Conservation (phyloP, 768 basidiomycete genomes). For the Collybia sp. region DNA sequence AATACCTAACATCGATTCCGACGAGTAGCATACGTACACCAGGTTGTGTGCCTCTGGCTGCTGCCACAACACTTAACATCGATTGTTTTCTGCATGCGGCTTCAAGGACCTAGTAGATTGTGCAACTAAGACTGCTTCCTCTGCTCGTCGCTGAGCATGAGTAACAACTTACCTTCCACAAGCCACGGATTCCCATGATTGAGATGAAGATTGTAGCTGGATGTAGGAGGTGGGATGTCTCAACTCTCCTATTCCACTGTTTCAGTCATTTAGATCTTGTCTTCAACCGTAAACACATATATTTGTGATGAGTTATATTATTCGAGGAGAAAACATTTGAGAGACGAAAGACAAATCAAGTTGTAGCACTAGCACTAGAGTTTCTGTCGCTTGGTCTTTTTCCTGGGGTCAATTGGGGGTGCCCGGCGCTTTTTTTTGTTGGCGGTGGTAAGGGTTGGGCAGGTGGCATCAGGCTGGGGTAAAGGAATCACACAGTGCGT, state of each 20-base stretch:
- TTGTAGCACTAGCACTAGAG: not conserved
- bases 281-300: not conserved
- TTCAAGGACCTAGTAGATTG: not conserved
- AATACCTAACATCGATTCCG: not conserved
- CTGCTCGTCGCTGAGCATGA: too few relatives aligned
- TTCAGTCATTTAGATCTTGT: too few relatives aligned
- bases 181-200: slow-evolving; percentile 4
- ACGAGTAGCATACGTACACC: not conserved
- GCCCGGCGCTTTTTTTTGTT: not conserved
- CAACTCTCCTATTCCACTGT: not conserved
- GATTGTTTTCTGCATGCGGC: not conserved
- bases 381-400: not conserved
- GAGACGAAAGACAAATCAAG: not conserved
- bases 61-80: not conserved
- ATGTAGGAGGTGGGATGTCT: too few relatives aligned
- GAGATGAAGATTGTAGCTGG: not conserved
- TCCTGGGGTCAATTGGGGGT: not conserved
- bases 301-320: not conserved
- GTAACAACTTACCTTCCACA: slow-evolving; percentile 3
- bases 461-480: not conserved
- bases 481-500: not conserved
- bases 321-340: not conserved
- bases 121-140: too few relatives aligned
- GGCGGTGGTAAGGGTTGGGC: not conserved
- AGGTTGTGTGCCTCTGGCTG: not conserved